A percentile compares a stretch with the other conserved stretches of the same genome.
These are phyloP conservation scores for Aspergillus sparsus DNA, from an alignment of 495 filamentous ascomycete genomes.

Conservation along the genomic window DNA sequence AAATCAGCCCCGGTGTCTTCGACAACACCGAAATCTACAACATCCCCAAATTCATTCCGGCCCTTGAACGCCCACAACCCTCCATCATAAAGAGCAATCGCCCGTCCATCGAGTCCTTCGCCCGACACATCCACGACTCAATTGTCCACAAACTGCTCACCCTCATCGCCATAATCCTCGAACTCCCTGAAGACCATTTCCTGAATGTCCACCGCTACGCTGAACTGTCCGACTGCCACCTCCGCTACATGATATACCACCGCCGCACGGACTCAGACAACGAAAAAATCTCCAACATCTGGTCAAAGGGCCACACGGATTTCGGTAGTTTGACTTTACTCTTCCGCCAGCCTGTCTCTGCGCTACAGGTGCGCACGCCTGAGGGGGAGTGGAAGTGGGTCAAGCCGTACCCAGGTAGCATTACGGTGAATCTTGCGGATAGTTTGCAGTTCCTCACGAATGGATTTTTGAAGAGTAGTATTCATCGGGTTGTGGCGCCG, in stretches of 20 bases:
- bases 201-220: slow-evolving; percentile 52
- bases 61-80: slow-evolving; percentile 47
- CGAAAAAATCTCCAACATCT: slow-evolving; percentile 40
- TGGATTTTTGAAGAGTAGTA: slow-evolving; percentile 45
- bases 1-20: slow-evolving; percentile 30
- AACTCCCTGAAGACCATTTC: slow-evolving; percentile 54
- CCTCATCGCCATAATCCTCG: slow-evolving; percentile 53
- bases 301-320: slow-evolving; percentile 54
- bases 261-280: slow-evolving; percentile 47
- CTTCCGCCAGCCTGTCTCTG: slow-evolving; percentile 58
- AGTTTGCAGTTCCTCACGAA: slow-evolving; percentile 42
- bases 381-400: slow-evolving; percentile 31
- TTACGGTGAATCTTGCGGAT: slow-evolving; percentile 52
- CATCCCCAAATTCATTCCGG: slow-evolving; percentile 51
- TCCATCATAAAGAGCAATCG: slow-evolving; percentile 40
- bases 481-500: slow-evolving; percentile 51
- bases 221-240: slow-evolving; percentile 43
- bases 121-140: slow-evolving; percentile 47
- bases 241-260: slow-evolving; percentile 58
- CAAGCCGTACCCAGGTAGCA: slow-evolving; percentile 27
- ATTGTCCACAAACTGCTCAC: slow-evolving; percentile 47
- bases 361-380: slow-evolving; percentile 45
- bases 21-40: slow-evolving; percentile 60
- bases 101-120: slow-evolving; percentile 52
- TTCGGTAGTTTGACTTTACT: slow-evolving; percentile 54